A percentile compares a stretch with the other conserved stretches of the same genome.
Conservation (phyloP, 2,329 filamentous ascomycete genomes). For the Zasmidium citrigriseum region DNA sequence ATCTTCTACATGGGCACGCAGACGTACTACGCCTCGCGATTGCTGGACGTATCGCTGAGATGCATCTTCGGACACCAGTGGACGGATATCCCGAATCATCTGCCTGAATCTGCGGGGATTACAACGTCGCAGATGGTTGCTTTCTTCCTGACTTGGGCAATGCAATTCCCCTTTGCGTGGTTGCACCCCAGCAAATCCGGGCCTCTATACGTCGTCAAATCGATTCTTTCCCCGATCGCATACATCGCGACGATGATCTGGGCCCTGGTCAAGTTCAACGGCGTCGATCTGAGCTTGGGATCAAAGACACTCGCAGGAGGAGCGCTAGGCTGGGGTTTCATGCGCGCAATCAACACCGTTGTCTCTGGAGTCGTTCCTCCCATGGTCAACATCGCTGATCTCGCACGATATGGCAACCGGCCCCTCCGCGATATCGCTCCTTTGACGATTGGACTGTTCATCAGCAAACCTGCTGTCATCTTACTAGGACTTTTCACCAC, state of each 20-base stretch:
- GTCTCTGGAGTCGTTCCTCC: slow-evolving; percentile 32
- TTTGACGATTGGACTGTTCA: slow-evolving; percentile 40
- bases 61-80: slow-evolving; percentile 43
- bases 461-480: slow-evolving; percentile 43
- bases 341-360: slow-evolving; percentile 46
- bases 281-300: slow-evolving; percentile 18
- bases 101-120: slow-evolving; percentile 33
- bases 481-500: slow-evolving; percentile 44
- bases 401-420: slow-evolving; percentile 42
- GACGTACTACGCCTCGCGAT: slow-evolving; percentile 36
- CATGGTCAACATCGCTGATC: slow-evolving; percentile 45
- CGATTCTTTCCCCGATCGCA: slow-evolving; percentile 45
- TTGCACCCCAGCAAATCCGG: slow-evolving; percentile 37
- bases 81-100: slow-evolving; percentile 34
- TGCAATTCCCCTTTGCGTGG: slow-evolving; percentile 37
- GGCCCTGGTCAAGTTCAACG: slow-evolving; percentile 60
- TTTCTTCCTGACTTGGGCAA: slow-evolving; percentile 32
- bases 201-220: slow-evolving; percentile 22
- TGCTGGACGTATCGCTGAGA: slow-evolving; percentile 40
- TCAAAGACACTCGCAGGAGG: slow-evolving; percentile 18
- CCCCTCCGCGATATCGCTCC: slow-evolving; percentile 29
- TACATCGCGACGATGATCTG: slow-evolving; percentile 86
- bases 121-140: slow-evolving; percentile 37
- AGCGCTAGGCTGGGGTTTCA: slow-evolving; percentile 40
- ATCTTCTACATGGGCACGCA: slow-evolving; percentile 44